Base-by-base conservation (phyloP, 768 basidiomycete genomes). In the Leccinellum luteum region DNA sequence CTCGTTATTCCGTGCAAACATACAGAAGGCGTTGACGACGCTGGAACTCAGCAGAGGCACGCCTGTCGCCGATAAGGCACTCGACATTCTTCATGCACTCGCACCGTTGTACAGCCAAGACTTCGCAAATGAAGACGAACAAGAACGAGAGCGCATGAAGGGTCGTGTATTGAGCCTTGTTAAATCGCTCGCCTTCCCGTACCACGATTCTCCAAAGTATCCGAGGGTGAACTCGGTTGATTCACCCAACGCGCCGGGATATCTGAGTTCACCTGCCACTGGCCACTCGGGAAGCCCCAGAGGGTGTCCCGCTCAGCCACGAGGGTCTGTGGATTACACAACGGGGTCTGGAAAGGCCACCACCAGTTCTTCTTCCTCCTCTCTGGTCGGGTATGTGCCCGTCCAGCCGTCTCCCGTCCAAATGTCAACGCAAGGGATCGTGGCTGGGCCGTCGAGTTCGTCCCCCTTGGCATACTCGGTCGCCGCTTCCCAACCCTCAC, bases 101-200 rank as follows among this genome's bases (percentile, higher is more conserved):
- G 80, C 86, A 14, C 89, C 90, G 14, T 74, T 92, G n/a, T 91
- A 90, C 65, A 78, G 85, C 27, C 76, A 80, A 43, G 86, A 87
- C 41, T 85, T 85, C 64, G 81, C 79, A 15, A 73, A 74, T 15
- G 75, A 82, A 59, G 73, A 68, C 44, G 66, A 74, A 19, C 81
- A 83, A 57, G 75, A 77, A 21, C 77, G 85, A 51, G 84, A 86
- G 60, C 84, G 81, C 69, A 78, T 81, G 66, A 84, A 86, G 60
- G 77, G 77, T 12, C 78, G 81, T 60, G 81, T 90, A 23, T 73
- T 91, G 49, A 76, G 84, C 53, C 78, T 83, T 23, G 89, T 91
- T 43, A 81, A 86, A 58, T 88, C 87, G 59, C 80, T 92, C 21
- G 88, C 89, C 27, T 90, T 91, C 72, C 89, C 89, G n/a, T 90